Evolutionary conservation across 2,329 filamentous ascomycete species (phyloP), one percentile per base, ranked within the genome.

Genomic region (Cordyceps tenuipes): DNA sequence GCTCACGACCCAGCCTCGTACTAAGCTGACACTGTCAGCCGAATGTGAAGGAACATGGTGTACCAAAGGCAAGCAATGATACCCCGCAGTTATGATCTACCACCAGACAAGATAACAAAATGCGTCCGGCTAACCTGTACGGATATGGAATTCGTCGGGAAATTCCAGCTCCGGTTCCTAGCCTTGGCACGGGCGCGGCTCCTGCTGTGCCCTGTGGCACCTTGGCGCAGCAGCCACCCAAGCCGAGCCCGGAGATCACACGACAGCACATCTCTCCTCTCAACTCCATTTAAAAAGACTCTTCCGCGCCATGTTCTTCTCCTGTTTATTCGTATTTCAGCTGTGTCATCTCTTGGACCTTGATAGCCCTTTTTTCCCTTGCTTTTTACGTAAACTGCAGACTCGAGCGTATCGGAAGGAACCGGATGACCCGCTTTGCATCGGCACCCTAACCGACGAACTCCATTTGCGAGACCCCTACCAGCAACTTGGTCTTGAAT

Each of bases 381-480:
- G 43, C n/a, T 43, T 43, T 15, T 43, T n/a, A n/a, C 17, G 6
- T 17, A 43, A 43, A 43, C 39, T 3, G 34, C 9, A 36, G 34
- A 43, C 39, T n/a, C 39, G n/a, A 21, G 17, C 17, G 9, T 39
- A 51, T 51, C 56, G 56, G 56, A 58, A 50, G 47, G 56, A 58
- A 50, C n/a, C 56, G 47, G 47, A 43, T 34, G 56, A 58, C 47
- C 56, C 56, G 56, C 56, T 58, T 50, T 44, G 8, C 21, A 46
- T 58, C 47, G 56, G 56, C 47, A 58, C 47, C 56, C 13, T 36
- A 58, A 8, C 56, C 56, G 56, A 58, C 19, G 21, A 19, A 51
- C 47, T 21, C 29, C 44, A 49, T 26, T 21, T 3, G 23, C 19
- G n/a, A 36, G 23, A 53, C 51, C 13, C 17, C 34, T 10, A 53